phyloP scores from a whole-genome alignment of 2,329 filamentous ascomycete genomes.

The Calonectria pseudoreteaudii region DNA sequence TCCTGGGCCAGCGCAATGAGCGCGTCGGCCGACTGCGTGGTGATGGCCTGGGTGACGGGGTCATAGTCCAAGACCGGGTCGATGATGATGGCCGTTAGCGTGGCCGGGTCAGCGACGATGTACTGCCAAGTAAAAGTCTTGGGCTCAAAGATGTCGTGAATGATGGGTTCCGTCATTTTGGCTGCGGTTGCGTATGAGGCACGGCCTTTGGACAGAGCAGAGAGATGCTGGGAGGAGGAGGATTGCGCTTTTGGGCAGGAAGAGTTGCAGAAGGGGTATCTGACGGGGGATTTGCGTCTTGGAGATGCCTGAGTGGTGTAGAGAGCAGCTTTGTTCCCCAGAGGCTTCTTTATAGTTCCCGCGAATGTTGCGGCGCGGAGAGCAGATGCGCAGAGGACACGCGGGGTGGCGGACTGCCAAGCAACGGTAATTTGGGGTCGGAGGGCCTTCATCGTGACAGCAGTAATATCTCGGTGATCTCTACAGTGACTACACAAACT shows the following conservation, averaged over 20 bases:
- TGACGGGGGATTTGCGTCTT: neutral
- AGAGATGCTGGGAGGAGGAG: neutral
- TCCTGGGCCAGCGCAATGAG: slow-evolving; percentile 58
- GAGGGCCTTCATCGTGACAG: neutral
- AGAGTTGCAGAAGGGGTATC: neutral
- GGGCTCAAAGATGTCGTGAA: slow-evolving; percentile 35
- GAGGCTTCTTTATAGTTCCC: neutral
- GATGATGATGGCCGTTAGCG: slow-evolving; percentile 65
- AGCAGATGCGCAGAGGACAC: neutral
- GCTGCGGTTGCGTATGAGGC: slow-evolving; percentile 14
- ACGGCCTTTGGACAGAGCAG: neutral
- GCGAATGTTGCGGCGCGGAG: neutral
- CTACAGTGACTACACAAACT: neutral
- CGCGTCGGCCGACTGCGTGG: slow-evolving; percentile 63
- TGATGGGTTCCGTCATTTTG: slow-evolving; percentile 14
- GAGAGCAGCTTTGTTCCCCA: neutral
- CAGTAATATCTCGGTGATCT: neutral
- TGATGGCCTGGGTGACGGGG: slow-evolving; percentile 53
- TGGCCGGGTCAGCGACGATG: slow-evolving; percentile 65
- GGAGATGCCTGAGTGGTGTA: neutral
- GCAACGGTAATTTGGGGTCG: neutral
- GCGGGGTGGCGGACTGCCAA: neutral
- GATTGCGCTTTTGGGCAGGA: neutral
- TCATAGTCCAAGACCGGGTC: slow-evolving; percentile 73
- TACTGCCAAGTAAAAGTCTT: slow-evolving; percentile 70